Percentiles rank a stretch among this genome's conserved stretches.
Evolutionary conservation across 345 rosid genomes (phyloP).

Genomic region (Hypericum perforatum): DNA sequence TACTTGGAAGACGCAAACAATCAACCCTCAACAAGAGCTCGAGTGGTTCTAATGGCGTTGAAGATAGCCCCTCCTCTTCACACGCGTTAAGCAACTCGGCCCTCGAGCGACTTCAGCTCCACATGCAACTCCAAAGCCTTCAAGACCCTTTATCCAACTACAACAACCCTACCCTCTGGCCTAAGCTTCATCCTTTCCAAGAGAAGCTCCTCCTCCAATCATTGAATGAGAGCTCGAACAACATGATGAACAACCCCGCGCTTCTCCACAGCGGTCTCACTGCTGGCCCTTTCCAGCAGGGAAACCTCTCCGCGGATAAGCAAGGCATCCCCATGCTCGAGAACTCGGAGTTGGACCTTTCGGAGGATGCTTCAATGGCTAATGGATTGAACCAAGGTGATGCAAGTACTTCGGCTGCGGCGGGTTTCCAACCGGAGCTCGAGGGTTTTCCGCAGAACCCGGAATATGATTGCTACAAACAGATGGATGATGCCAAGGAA

Average conservation of each 20-base stretch:
- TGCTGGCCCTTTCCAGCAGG: conserved; percentile 14
- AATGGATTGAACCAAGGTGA: conserved; percentile 10
- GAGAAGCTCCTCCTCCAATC: conserved; percentile 36
- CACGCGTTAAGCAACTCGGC: conserved; percentile 62
- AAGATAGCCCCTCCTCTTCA: conserved; percentile 24
- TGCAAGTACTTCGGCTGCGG: conserved; percentile 8
- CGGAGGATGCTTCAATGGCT: background rate
- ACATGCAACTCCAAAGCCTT: conserved; percentile 77
- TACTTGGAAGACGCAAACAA: too few species aligned
- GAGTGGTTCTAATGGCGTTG: conserved; percentile 10
- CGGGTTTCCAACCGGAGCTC: conserved; percentile 30
- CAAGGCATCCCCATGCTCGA: too few species aligned
- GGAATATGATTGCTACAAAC: conserved; percentile 48
- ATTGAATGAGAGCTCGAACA: conserved; percentile 17
- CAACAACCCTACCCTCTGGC: conserved; percentile 61
- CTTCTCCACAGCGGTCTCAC: conserved; percentile 14
- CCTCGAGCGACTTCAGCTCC: conserved; percentile 83
- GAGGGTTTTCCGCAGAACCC: conserved; percentile 27
- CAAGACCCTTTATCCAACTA: conserved; percentile 52
- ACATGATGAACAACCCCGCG: background rate
- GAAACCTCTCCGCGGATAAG: background rate
- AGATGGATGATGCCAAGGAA: conserved; percentile 31
- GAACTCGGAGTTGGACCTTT: too few species aligned
- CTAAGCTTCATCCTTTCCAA: conserved; percentile 57
- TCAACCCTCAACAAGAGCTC: conserved; percentile 12